Percentiles rank a stretch among this genome's conserved stretches.
Conservation (phyloP, 495 filamentous ascomycete genomes). For the Penicillium verhagenii region DNA sequence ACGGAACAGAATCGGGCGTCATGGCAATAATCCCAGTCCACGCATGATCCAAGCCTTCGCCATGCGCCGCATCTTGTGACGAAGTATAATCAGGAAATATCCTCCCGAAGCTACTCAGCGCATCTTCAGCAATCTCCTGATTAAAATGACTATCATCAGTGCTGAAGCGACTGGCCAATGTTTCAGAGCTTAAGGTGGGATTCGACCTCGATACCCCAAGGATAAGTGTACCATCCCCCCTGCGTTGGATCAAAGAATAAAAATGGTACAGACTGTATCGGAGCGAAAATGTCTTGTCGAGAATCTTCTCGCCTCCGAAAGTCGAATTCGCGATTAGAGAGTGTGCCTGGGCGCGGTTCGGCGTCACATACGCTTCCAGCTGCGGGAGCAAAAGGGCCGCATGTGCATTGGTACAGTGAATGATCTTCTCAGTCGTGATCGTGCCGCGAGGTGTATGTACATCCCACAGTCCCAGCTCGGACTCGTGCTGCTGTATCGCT, state of each 20-base stretch:
- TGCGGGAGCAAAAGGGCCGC: constrained; percentile 27
- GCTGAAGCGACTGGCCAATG: constrained; percentile 19
- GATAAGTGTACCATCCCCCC: constrained; percentile 28
- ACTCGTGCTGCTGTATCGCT: constrained; percentile 11
- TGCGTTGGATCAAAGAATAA: constrained; percentile 29
- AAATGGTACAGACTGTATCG: constrained; percentile 33
- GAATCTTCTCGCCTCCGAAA: constrained; percentile 14
- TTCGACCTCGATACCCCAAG: constrained; percentile 31
- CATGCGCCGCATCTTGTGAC: constrained; percentile 5
- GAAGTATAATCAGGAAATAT: constrained; percentile 23
- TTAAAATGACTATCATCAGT: constrained; percentile 27
- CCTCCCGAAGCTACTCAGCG: constrained; percentile 18
- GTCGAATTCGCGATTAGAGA: constrained; percentile 21
- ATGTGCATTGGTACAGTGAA: constrained; percentile 37
- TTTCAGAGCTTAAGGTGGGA: constrained; percentile 23
- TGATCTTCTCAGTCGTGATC: constrained; percentile 20
- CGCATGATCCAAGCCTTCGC: constrained; percentile 31
- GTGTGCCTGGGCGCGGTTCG: constrained; percentile 34
- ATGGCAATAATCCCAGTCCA: constrained; percentile 38
- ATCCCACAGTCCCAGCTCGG: constrained; percentile 16
- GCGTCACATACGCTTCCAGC: constrained; percentile 21
- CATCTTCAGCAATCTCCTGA: constrained; percentile 28
- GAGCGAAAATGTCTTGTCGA: constrained; percentile 27
- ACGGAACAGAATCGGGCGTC: constrained; percentile 33
- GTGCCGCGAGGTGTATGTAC: constrained; percentile 22